Evolutionary conservation across 495 filamentous ascomycete genomes (phyloP), one percentile per base, ranked within the genome.

Genomic region (Xylona heveae): DNA sequence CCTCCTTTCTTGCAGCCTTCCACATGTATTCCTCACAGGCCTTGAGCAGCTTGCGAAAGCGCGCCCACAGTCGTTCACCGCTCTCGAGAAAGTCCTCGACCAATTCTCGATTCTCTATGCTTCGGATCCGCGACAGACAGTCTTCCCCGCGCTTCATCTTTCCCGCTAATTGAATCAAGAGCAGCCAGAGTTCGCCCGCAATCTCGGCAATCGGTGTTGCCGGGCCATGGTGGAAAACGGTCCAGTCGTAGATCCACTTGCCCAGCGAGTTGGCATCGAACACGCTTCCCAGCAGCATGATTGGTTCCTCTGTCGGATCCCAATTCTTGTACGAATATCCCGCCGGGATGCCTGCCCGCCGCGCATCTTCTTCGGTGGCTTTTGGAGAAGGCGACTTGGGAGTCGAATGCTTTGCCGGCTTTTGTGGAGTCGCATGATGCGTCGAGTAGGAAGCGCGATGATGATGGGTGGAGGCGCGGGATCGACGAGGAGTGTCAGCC

Each of bases 161-260:
- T 43, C 81, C 81, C 18, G 84, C 77, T n/a, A 95, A 65, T 52
- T 91, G 80, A 56, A 94, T 94, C 38, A 95, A 63, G 26, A 94
- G 60, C 19, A 94, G 67, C 88, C 88, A 97, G 38, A 97, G 56
- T 45, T 94, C 83, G 46, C 88, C 88, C 13, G 88, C 84, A 48
- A 92, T 72, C 37, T 93, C 83, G 24, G 82, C 70, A 49, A 93
- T 83, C 38, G 88, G 80, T 3, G 80, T 81, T 18, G 68, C 68
- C 7, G 81, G 65, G 24, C 82, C 82, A 41, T 90, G 77, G 50
- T 77, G 73, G 58, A 80, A 94, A 37, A 94, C 80, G 19, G 88
- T 94, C 88, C 88, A 97, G 63, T 97, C 91, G 58, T 92, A 97
- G 50, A 97, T 85, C 88, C 88, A 97, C 54, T 93, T 92, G 45